Base-by-base conservation (phyloP, 2,329 filamentous ascomycete genomes). In the Penicillium sp. region DNA sequence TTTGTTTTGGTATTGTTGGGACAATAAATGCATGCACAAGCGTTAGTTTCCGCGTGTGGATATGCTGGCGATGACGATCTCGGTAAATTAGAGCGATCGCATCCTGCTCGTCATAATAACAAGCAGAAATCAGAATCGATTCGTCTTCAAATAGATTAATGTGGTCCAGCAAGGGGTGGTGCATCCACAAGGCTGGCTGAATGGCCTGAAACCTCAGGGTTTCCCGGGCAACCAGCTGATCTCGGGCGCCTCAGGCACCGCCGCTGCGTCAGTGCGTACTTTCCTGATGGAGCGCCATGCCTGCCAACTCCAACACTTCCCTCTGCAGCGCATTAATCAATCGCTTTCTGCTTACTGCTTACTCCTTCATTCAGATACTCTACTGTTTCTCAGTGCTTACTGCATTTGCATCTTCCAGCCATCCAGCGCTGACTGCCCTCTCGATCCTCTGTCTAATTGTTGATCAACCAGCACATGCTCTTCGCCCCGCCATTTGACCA, bases 151-250 rank as follows among this genome's bases (percentile, higher is more conserved):
- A 43, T 43, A 43, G 18, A 43, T 43, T 43, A 43, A 43, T 43
- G 18, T 43, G 18, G 18, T 11, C 40, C 38, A 58, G 56, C 56
- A 58, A 58, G 50, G 51, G 48, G 12, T 23, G 47, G 28, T 43
- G n/a, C 40, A 49, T 47, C 35, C 45, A 53, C 24, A 54, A 47
- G 28, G 56, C 56, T 58, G 51, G 51, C 50, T 54, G 51, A 53
- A 43, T 18, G 40, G 26, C 26, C 42, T n/a, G 48, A 52, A 20
- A n/a, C 5, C 30, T 40, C 50, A 58, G 54, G 52, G 56, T 58
- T 58, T 54, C 56, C 51, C 8, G n/a, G 50, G 56, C 51, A 58
- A 58, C 55, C 4, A n/a, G 45, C 16, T 11, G 26, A 47, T 40
- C 30, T 12, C 11, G 26, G 45, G 33, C 33, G 50, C 33, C 42